Percentiles rank a stretch among this genome's conserved stretches.
phyloP scores from a whole-genome alignment of 2,329 filamentous ascomycete species.

The Atkinsonella hypoxylon region DNA sequence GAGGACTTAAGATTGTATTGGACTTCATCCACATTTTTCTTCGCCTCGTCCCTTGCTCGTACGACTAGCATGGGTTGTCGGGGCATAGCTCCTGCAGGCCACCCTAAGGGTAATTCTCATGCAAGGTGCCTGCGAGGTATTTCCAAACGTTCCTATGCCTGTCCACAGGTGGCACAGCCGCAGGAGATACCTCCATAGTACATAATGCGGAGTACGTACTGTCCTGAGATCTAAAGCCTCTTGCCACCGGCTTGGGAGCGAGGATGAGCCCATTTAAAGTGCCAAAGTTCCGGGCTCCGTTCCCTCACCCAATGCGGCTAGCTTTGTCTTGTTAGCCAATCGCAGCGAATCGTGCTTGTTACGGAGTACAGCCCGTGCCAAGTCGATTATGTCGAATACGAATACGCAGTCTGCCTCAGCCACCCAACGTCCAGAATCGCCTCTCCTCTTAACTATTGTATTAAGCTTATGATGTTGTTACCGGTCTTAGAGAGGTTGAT shows the following conservation, averaged over 20 bases:
- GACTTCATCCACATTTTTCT: constrained; percentile 4
- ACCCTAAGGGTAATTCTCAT: neutral
- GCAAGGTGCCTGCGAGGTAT: neutral
- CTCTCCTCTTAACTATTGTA: neutral
- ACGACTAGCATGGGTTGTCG: constrained; percentile 1
- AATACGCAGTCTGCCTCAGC: constrained; percentile 1
- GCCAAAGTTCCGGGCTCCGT: constrained; percentile 21
- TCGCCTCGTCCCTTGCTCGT: neutral
- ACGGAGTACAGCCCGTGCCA: neutral
- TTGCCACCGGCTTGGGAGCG: constrained; percentile 1
- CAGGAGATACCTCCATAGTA: neutral
- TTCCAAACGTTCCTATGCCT: neutral
- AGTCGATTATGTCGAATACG: constrained; percentile 2
- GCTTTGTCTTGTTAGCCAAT: too few relatives aligned
- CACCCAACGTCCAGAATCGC: neutral
- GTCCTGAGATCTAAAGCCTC: neutral
- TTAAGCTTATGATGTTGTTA: too few relatives aligned
- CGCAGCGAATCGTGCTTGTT: neutral
- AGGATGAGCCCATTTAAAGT: constrained; percentile 24
- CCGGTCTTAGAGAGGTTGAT: neutral
- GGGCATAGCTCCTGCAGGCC: constrained; percentile 1
- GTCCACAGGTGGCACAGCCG: neutral
- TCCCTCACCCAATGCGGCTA: neutral
- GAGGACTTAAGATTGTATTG: constrained; percentile 9
- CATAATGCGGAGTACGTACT: too few relatives aligned